A percentile compares a stretch with the other conserved stretches of the same genome.
Conservation (phyloP, 1,284 basidiomycete genomes). For the Trametes sp. region DNA sequence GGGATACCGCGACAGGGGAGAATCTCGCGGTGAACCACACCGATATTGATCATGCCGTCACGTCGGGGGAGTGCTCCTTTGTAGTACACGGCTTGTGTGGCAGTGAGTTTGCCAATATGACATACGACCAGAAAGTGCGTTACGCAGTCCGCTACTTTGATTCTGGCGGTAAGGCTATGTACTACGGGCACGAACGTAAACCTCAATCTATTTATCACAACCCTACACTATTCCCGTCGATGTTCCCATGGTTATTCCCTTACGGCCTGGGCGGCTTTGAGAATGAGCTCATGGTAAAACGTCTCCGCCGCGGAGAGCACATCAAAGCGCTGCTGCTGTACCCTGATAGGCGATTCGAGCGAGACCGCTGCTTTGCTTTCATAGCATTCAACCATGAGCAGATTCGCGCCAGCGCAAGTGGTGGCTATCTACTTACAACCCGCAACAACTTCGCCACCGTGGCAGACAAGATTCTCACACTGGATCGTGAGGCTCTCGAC, state of each 20-base stretch:
- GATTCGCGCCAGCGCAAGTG: neutral
- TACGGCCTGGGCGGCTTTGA: conserved; percentile 38
- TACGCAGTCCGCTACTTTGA: conserved; percentile 33
- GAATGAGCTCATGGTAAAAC: conserved; percentile 8
- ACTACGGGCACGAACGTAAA: conserved; percentile 25
- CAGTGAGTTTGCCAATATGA: conserved; percentile 27
- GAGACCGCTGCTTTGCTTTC: too few relatives aligned
- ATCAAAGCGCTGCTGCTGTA: neutral
- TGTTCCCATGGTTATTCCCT: conserved; percentile 43
- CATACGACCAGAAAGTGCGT: conserved; percentile 15
- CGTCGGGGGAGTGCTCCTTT: conserved; percentile 36
- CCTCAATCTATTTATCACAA: conserved; percentile 39
- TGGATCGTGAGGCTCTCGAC: neutral
- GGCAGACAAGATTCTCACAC: neutral
- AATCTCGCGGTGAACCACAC: neutral
- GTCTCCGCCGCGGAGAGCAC: neutral
- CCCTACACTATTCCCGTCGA: conserved; percentile 35
- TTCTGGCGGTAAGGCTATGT: conserved; percentile 23
- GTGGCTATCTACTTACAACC: neutral
- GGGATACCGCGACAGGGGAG: neutral
- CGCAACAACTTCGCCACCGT: neutral
- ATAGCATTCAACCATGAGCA: conserved; percentile 4
- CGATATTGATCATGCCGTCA: neutral
- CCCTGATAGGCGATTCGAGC: too few relatives aligned
- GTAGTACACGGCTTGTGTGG: conserved; percentile 45